Conservation (phyloP, 2,329 filamentous ascomycete genomes). For the Fonsecaea monophora region DNA sequence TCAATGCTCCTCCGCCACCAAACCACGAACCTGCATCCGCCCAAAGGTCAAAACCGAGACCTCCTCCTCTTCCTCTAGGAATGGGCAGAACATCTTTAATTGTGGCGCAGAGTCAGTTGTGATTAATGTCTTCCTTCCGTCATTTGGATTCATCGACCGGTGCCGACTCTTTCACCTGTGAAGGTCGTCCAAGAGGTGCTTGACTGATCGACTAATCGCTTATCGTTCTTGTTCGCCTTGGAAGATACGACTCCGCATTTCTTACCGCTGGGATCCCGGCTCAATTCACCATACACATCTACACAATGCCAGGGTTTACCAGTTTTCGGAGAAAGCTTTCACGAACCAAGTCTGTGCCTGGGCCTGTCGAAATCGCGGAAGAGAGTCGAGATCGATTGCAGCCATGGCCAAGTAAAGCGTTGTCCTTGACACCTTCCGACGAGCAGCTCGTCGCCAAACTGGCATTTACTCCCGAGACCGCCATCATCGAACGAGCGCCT, state of each 20-base stretch:
- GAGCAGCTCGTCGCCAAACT: slow-evolving; percentile 39
- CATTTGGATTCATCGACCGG: neutral
- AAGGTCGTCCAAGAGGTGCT: neutral
- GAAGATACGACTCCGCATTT: slow-evolving; percentile 12
- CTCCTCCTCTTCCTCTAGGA: neutral
- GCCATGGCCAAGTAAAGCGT: slow-evolving; percentile 27
- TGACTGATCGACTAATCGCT: neutral
- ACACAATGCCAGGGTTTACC: slow-evolving; percentile 30
- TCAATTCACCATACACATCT: neutral
- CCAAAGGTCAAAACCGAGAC: neutral
- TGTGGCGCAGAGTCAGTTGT: slow-evolving; percentile 14
- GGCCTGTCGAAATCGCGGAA: slow-evolving; percentile 14
- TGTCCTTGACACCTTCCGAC: slow-evolving; percentile 38
- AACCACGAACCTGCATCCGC: neutral
- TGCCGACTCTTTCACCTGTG: neutral
- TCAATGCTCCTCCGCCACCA: neutral
- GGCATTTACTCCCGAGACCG: slow-evolving; percentile 36
- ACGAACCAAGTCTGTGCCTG: slow-evolving; percentile 33
- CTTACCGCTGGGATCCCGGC: slow-evolving; percentile 1
- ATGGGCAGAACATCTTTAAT: neutral
- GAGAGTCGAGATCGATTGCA: slow-evolving; percentile 20
- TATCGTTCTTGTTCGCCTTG: neutral
- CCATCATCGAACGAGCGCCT: slow-evolving; percentile 36
- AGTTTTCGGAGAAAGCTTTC: slow-evolving; percentile 36
- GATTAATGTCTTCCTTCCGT: neutral